Evolutionary conservation across 495 filamentous ascomycete species (phyloP), one percentile per base, ranked within the genome.

Genomic region (Xylaria longipes): DNA sequence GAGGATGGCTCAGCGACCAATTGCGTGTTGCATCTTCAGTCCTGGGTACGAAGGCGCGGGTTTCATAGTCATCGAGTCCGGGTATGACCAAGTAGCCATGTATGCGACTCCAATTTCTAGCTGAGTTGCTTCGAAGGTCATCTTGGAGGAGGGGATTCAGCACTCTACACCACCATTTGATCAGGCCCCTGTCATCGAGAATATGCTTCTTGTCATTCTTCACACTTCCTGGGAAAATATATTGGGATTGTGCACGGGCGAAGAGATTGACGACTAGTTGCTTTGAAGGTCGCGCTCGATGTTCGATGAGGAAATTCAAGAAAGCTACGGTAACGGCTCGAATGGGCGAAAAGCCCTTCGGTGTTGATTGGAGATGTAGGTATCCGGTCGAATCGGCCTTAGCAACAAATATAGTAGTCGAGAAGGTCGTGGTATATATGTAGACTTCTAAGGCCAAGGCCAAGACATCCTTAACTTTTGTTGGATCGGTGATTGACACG

Each of bases 321-420:
- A 98, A 98, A 11, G 89, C 88, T 27, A 89, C 87, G 43, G 89
- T 89, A 62, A 97, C 86, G 20, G 89, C 82, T 77, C 89, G 88
- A 37, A 97, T 84, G 0, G 93, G 89, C 1, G 94, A 97, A 1
- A 88, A 88, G 22, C 87, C 87, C 57, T 85, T 82, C 3, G 87
- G 83, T 1, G 91, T 77, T 37, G 87, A 81, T 46, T 94, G 86
- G 0, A 91, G 83, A 76, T 92, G 85, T 33, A 97, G 81, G 74
- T 93, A 95, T 58, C 96, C 96, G 2, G 95, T 97, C 20, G 95
- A 97, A 81, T 99, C 96, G 61, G 96, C 96, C 82, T 99, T 99
- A 68, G 94, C 94, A 46, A 99, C 91, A 81, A 98, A 99, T 43
- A 98, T 87, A 45, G 91, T 97, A 5, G 92, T 97, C 41, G 92